Conservation (phyloP, 306 rosid genomes). For the Acacia acuminata region DNA sequence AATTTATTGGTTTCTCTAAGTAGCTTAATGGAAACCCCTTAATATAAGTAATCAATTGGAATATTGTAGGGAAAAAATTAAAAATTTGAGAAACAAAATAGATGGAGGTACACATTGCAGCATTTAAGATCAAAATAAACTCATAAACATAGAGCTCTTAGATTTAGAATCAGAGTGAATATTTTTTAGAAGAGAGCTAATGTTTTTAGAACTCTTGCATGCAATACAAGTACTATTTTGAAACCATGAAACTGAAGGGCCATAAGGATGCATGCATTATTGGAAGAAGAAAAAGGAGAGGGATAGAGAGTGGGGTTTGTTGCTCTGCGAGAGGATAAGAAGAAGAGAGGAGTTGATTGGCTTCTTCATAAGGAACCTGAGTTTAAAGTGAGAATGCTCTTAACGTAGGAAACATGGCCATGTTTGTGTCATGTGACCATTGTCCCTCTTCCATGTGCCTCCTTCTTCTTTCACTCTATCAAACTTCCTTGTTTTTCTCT, state of each 20-base stretch:
- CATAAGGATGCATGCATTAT: neutral
- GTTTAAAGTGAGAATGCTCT: slow-evolving; percentile 36
- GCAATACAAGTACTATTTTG: neutral
- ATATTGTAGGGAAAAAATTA: no score
- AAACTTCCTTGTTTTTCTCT: neutral
- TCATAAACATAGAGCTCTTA: no score
- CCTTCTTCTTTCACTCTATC: neutral
- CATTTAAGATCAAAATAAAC: no score
- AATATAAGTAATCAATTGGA: no score
- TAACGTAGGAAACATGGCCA: slow-evolving; percentile 53
- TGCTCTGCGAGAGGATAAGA: neutral
- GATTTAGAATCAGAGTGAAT: no score
- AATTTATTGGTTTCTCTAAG: no score
- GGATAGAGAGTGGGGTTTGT: neutral
- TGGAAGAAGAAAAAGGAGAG: neutral
- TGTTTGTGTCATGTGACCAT: slow-evolving; percentile 58
- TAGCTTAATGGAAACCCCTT: no score
- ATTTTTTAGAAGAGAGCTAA: no score
- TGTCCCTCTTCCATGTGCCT: slow-evolving; percentile 64
- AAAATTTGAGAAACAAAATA: no score
- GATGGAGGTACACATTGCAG: no score
- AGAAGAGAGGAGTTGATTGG: neutral
- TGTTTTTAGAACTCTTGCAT: neutral
- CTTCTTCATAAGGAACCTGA: neutral
- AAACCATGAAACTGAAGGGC: neutral